Evolutionary conservation across 106 monocot species (phyloP), one percentile per base, ranked within the genome.

Genomic region (Dioscorea alata): DNA sequence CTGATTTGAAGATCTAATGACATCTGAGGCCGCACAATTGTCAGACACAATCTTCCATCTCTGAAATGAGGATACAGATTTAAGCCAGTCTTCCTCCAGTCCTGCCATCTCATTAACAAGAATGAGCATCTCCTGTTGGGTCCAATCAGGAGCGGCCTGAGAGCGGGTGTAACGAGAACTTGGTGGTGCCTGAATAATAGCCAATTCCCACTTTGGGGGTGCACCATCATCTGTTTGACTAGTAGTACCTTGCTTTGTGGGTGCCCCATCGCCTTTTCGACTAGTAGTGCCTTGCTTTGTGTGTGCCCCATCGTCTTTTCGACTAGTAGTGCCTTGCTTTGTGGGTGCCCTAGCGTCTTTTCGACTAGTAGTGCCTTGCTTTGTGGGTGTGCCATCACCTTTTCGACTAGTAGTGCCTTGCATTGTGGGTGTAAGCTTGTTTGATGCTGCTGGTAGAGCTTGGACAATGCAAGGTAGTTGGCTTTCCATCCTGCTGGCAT

Each of bases 1-100:
- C 58, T 81, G 84, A 54, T 48, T 63, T 13, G 81, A 79, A 33
- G 78, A 65, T 28, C 88, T 70, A 54, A 20, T 32, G 69, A 84
- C 81, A 14, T 67, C 61, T 20, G 49, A 63, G 21, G 61, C 60
- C 17, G 18, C 15, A 59, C 80, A 84, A 67, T 64, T 75, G 62
- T 84, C 84, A 20, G 81, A 68, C 12, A 88, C 57, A 61, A 84
- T 84, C 75, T 84, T 75, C 88, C 88, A 84, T 34, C 65, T 81
- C 69, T 88, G 88, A 48, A 73, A 78, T 5, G 81, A 73, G 16
- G 88, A 83, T 31, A 88, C 42, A 51, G 72, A 71, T 48, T 60
- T 75, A 63, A 74, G 33, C 78, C 72, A 84, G 18, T 63, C 75
- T 48, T 75, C 75, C 28, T 75, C 79, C 15, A 81, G 49, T 14